Conservation (phyloP, 192 early-diverging fungal species). For the Entomortierella parvispora region DNA sequence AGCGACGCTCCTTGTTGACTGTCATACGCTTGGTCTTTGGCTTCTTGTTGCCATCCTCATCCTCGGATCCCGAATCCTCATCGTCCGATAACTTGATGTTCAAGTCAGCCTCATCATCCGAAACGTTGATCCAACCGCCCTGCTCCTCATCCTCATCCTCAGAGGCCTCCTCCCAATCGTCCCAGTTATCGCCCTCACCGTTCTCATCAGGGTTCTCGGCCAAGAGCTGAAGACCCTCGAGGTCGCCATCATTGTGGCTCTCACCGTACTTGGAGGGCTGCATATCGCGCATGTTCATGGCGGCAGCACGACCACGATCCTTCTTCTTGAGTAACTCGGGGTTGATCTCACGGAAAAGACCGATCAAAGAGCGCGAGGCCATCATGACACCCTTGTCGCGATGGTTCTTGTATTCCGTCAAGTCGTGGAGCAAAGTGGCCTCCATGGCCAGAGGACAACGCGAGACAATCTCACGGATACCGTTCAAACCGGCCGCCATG, state of each 20-base stretch:
- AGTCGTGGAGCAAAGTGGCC: conserved; percentile 81
- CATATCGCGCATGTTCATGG: conserved; percentile 75
- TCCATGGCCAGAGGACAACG: conserved; percentile 95
- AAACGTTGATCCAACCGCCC: conserved; percentile 53
- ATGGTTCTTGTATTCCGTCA: conserved; percentile 93
- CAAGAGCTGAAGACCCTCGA: conserved; percentile 86
- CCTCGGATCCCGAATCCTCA: conserved; percentile 56
- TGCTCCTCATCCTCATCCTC: conserved; percentile 51
- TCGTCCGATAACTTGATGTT: conserved; percentile 49
- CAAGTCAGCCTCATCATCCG: conserved; percentile 60
- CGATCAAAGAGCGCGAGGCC: conserved; percentile 89
- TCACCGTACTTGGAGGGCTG: conserved; percentile 79
- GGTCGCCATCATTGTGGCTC: conserved; percentile 66
- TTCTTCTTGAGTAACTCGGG: conserved; percentile 93
- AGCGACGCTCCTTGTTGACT: conserved; percentile 55
- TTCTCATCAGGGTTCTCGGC: conserved; percentile 62
- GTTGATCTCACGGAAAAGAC: conserved; percentile 95
- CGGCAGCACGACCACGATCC: conserved; percentile 90
- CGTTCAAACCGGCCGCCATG: conserved; percentile 90
- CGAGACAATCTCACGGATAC: conserved; percentile 86
- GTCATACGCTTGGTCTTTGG: conserved; percentile 49
- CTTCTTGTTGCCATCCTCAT: conserved; percentile 56
- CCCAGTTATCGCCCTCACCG: conserved; percentile 53
- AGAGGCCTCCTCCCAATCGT: conserved; percentile 56
- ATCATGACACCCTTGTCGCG: conserved; percentile 95